Evolutionary conservation across 225 moss, liverwort and hornwort genomes (phyloP).

Genomic region (Physcomitrium patens): DNA sequence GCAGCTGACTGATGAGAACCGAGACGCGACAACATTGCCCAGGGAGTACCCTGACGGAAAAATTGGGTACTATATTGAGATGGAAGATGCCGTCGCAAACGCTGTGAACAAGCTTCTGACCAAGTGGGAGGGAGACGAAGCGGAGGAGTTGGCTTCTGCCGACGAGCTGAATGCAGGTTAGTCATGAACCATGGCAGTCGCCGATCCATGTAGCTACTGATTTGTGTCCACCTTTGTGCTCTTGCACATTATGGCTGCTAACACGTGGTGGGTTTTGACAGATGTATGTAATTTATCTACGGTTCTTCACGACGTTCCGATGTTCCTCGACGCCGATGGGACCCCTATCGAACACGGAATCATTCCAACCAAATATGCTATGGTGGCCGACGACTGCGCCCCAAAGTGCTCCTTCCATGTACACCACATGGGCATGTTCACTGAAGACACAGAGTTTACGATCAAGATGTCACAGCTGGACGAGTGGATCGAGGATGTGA

Average conservation of each 20-base stretch:
- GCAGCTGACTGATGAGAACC: constrained; percentile 30
- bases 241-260: too few species aligned
- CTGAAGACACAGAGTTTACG: constrained; percentile 41
- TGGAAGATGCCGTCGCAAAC: not conserved
- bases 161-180: constrained; percentile 49
- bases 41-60: constrained; percentile 41
- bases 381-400: constrained; percentile 48
- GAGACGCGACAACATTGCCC: constrained; percentile 25
- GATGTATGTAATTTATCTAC: constrained; percentile 32
- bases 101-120: constrained; percentile 19
- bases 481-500: constrained; percentile 61
- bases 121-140: constrained; percentile 36
- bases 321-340: constrained; percentile 47
- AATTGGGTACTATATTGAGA: not conserved
- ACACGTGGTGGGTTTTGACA: not conserved
- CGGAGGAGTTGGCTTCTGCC: constrained; percentile 47
- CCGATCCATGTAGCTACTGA: too few species aligned
- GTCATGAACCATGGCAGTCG: not conserved
- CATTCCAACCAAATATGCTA: constrained; percentile 53
- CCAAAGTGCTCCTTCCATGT: constrained; percentile 32
- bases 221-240: too few species aligned
- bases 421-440: constrained; percentile 20
- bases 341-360: constrained; percentile 38
- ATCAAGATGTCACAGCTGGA: constrained; percentile 41
- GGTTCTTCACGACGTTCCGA: not conserved